Evolutionary conservation across 495 filamentous ascomycete genomes (phyloP), one percentile per base, ranked within the genome.

Genomic region (Neurospora discreta): DNA sequence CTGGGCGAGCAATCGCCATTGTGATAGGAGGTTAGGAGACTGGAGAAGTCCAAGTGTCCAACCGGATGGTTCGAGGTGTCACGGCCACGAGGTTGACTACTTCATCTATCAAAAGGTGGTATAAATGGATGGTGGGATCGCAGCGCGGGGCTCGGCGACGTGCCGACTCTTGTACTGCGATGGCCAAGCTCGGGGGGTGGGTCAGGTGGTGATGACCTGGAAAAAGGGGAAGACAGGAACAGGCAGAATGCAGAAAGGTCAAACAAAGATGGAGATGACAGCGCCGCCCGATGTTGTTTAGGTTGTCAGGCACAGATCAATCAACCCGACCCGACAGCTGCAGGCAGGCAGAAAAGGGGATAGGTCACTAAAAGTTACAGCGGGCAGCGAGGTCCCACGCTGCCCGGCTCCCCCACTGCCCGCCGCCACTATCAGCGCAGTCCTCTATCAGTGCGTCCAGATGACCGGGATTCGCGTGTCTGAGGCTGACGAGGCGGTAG

Each of bases 1-100:
- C 90, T 38, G 92, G 90, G 85, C 89, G 90, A 77, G 93, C 90
- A 79, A 96, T 84, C 77, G 91, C 92, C 93, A 97, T 97, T 65
- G 15, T 65, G 52, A 65, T 65, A 65, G 52, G 52, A 33, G 65
- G 74, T 82, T 10, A 33, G 75, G 78, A 68, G 26, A 76, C 39
- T 33, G 81, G 26, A 75, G 79, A 36, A 38, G 42, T 33, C 41
- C 33, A 39, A 36, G 69, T 36, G 33, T 44, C 30, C 69, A 67
- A 71, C 52, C 42, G 69, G 33, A 30, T 33, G 69, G 42, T 71
- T 71, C 30, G 26, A 33, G 26, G 46, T 69, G 72, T 41, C 40
- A 67, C 41, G 33, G 33, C 39, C 39, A 23, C 40, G 60, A 15
- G 36, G 41, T 44, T 41, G 30, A 33, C 52, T 33, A 65, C 52